phyloP scores from a whole-genome alignment of 345 rosid genomes.

The Lepidium sativum region DNA sequence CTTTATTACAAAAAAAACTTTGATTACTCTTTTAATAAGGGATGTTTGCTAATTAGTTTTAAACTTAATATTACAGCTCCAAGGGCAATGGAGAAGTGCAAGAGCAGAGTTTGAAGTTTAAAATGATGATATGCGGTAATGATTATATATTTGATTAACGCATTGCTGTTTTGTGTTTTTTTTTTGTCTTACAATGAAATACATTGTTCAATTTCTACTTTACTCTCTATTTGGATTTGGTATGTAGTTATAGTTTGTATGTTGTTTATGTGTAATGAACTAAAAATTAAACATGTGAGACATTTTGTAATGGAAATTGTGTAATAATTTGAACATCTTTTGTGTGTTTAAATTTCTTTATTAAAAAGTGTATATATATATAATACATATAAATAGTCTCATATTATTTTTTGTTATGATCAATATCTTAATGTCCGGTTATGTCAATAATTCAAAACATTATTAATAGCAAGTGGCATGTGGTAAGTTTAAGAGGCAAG shows the following conservation, averaged over 20 bases:
- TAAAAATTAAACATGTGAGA: conserved; percentile 13
- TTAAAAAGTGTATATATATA: too few relatives aligned
- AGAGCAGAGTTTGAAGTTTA: conserved; percentile 43
- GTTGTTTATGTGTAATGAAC: conserved; percentile 14
- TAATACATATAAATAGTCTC: too few relatives aligned
- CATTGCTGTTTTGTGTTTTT: conserved; percentile 25
- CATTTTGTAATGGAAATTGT: conserved; percentile 4
- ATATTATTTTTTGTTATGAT: background rate
- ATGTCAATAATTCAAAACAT: background rate
- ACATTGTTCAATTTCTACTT: conserved; percentile 16
- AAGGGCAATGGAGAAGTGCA: conserved; percentile 78
- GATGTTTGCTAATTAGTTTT: background rate
- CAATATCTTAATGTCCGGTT: background rate
- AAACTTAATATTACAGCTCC: conserved; percentile 43
- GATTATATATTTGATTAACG: conserved; percentile 20
- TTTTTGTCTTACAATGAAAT: conserved; percentile 6
- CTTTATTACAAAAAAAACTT: background rate
- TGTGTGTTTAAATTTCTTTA: background rate
- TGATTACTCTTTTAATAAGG: background rate
- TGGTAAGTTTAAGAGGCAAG: too few relatives aligned
- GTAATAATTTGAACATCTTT: conserved; percentile 22
- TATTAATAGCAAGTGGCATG: too few relatives aligned
- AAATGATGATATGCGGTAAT: background rate
- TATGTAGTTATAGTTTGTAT: conserved; percentile 27
- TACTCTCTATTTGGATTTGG: conserved; percentile 14